Conservation (phyloP, 1,284 basidiomycete species). For the Trametes sp. region DNA sequence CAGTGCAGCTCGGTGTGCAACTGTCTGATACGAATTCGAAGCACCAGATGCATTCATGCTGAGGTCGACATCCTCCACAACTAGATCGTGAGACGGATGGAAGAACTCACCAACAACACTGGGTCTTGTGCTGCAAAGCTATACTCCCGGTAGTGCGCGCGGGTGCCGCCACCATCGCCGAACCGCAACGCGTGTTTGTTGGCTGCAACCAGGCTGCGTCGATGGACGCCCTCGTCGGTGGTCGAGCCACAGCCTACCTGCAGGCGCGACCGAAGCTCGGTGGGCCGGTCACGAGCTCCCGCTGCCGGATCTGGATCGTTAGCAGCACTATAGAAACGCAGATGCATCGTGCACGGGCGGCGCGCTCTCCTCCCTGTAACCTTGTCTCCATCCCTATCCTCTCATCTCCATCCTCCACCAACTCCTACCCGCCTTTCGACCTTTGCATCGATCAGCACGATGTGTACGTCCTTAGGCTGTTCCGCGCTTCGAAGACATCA, state of each 20-base stretch:
- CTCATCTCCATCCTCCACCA: background rate
- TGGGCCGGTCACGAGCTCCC: slow-evolving; percentile 5
- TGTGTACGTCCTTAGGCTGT: slow-evolving; percentile 20
- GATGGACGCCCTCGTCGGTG: no score
- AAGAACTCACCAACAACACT: no score
- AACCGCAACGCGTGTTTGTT: background rate
- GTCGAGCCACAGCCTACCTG: background rate
- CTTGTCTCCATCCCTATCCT: slow-evolving; percentile 8
- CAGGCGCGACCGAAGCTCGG: background rate
- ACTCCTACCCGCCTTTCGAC: background rate
- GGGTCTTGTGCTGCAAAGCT: no score
- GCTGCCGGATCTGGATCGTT: slow-evolving; percentile 3
- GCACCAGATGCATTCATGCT: no score
- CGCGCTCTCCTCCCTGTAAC: background rate
- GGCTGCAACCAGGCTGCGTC: no score
- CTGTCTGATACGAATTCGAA: no score
- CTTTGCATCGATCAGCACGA: background rate
- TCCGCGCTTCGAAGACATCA: background rate
- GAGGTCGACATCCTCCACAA: no score
- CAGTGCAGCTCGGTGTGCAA: no score
- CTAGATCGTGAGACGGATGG: no score
- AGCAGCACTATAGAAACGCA: slow-evolving; percentile 18
- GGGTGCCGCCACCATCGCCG: background rate
- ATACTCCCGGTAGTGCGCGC: no score
- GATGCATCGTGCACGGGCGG: background rate